A percentile compares a stretch with the other conserved stretches of the same genome.
These are phyloP conservation scores for Schrenkiella parvula DNA, from an alignment of 345 rosid species.

Conservation along the genomic window DNA sequence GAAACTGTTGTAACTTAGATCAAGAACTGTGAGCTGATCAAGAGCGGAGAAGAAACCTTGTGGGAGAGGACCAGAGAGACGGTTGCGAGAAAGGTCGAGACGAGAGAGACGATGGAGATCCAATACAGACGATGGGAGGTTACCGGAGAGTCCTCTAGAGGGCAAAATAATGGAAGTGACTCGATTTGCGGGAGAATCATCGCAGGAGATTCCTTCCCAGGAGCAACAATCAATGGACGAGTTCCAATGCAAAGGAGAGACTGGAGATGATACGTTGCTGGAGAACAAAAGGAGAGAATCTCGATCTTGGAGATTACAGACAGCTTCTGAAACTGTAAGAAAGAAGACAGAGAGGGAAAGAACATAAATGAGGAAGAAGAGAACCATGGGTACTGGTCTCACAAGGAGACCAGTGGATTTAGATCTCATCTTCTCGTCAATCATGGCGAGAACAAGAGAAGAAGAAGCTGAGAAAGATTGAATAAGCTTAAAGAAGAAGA, in stretches of 20 bases:
- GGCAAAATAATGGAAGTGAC: constrained; percentile 52
- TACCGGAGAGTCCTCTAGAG: constrained; percentile 49
- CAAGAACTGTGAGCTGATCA: constrained; percentile 48
- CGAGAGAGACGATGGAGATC: constrained; percentile 43
- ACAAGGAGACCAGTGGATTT: constrained; percentile 21
- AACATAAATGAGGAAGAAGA: constrained; percentile 30
- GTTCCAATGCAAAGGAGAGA: constrained; percentile 49
- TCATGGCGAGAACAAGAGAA: constrained; percentile 33
- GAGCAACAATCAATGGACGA: constrained; percentile 49
- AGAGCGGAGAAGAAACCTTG: constrained; percentile 43
- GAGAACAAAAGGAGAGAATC: constrained; percentile 49
- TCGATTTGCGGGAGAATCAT: constrained; percentile 32
- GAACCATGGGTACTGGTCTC: constrained; percentile 27
- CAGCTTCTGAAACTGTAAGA: constrained; percentile 30
- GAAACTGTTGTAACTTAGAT: constrained; percentile 72
- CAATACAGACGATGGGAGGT: constrained; percentile 42
- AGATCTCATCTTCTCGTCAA: constrained; percentile 35
- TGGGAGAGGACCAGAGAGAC: constrained; percentile 56
- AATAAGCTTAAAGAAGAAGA: constrained; percentile 14
- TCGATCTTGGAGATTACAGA: constrained; percentile 49
- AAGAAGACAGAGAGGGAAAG: constrained; percentile 26
- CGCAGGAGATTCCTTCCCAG: constrained; percentile 79
- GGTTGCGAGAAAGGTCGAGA: constrained; percentile 74
- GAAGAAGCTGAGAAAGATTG: constrained; percentile 6
- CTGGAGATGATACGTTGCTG: constrained; percentile 34